These are phyloP conservation scores for Globisporangium parvum DNA, from an alignment of 352 stramenopile species.

Conservation along the genomic window DNA sequence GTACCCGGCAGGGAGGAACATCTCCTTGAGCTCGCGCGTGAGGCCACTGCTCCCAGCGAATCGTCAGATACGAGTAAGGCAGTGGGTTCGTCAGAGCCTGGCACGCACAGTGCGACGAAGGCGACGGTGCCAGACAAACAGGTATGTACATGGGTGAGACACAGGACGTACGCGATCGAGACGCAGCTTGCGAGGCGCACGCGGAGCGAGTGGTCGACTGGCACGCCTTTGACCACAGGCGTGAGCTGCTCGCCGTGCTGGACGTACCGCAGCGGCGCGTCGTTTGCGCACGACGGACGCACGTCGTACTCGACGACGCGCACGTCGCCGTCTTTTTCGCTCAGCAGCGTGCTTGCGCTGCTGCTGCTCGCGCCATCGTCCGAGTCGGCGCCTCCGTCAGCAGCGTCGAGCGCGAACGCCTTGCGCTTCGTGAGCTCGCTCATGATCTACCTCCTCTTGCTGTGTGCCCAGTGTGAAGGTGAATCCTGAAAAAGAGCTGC, in stretches of 20 bases:
- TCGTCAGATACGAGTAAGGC: too few species aligned
- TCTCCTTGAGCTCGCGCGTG: conserved; percentile 65
- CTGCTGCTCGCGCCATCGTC: conserved; percentile 6
- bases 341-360: conserved; percentile 13
- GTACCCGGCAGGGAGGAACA: conserved; percentile 84
- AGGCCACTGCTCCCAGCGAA: conserved; percentile 15
- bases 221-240: conserved; percentile 12
- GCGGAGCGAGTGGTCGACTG: conserved; percentile 3
- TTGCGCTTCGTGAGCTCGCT: conserved; percentile 57
- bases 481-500: too few species aligned
- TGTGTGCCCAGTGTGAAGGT: too few species aligned
- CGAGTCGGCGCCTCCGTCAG: conserved; percentile 4
- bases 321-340: conserved; percentile 20
- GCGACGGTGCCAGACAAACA: too few species aligned
- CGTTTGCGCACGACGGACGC: conserved; percentile 43
- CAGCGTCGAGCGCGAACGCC: conserved; percentile 9
- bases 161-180: conserved; percentile 11
- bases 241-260: conserved; percentile 30
- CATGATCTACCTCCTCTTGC: conserved; percentile 6
- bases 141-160: too few species aligned
- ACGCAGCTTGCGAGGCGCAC: conserved; percentile 17
- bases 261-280: conserved; percentile 43
- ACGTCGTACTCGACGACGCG: conserved; percentile 55
- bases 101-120: too few species aligned
- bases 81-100: too few species aligned